phyloP scores from a whole-genome alignment of 2,329 filamentous ascomycete genomes.

The Gaeumannomyces sp. region DNA sequence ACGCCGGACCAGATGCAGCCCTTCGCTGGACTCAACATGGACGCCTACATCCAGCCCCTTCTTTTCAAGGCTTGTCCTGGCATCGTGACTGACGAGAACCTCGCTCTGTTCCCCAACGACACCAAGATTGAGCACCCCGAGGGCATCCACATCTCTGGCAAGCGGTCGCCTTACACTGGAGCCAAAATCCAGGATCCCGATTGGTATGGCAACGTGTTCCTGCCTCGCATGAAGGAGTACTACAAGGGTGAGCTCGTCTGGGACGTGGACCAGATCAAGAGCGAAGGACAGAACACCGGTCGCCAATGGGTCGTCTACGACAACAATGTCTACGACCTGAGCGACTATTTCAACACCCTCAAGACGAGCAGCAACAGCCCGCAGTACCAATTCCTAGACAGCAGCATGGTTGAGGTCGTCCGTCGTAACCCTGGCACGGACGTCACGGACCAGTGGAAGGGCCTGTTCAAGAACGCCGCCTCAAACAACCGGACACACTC shows the following conservation, averaged over 20 bases:
- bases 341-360: conserved; percentile 80
- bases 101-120: conserved; percentile 57
- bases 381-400: conserved; percentile 67
- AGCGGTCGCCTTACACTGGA: conserved; percentile 44
- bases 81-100: conserved; percentile 54
- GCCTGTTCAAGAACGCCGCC: conserved; percentile 39
- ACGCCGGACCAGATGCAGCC: conserved; percentile 62
- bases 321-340: conserved; percentile 77
- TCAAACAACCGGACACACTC: conserved; percentile 49
- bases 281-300: conserved; percentile 59
- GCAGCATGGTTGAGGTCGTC: conserved; percentile 60
- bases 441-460: conserved; percentile 61
- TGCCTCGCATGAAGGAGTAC: conserved; percentile 75
- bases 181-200: conserved; percentile 54
- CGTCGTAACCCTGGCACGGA: conserved; percentile 73
- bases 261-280: conserved; percentile 50
- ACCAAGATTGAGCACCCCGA: conserved; percentile 44
- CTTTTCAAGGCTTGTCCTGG: conserved; percentile 68
- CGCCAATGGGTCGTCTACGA: conserved; percentile 78
- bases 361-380: conserved; percentile 47
- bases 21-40: conserved; percentile 72
- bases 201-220: conserved; percentile 74
- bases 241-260: conserved; percentile 84
- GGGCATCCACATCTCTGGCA: conserved; percentile 68
- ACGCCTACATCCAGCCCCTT: conserved; percentile 79